Evolutionary conservation across 1,284 basidiomycete genomes (phyloP).

Genomic region (Ustilago tritici): DNA sequence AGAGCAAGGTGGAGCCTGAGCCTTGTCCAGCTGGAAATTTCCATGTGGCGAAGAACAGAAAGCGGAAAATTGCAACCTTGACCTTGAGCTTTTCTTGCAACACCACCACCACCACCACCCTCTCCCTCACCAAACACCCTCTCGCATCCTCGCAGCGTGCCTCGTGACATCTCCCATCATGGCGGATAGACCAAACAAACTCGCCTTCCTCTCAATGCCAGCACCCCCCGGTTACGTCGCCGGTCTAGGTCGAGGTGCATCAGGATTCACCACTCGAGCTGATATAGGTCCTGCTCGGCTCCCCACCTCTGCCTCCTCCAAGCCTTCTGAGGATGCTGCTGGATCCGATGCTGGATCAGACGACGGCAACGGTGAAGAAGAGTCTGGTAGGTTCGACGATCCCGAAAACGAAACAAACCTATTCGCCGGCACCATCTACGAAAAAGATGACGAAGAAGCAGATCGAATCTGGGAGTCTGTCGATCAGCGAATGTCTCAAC

Average conservation of each 20-base stretch:
- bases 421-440: conserved; percentile 94
- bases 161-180: conserved; percentile 19
- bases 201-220: conserved; percentile 64
- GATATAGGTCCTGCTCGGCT: conserved; percentile 98
- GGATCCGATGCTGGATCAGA: conserved; percentile 14
- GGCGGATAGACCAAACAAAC: conserved; percentile 61
- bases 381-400: conserved; percentile 89
- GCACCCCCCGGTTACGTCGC: conserved; percentile 68
- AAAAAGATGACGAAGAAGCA: conserved; percentile 96
- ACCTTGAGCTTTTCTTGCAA: too few relatives aligned
- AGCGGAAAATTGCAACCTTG: not conserved
- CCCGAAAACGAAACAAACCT: conserved; percentile 97
- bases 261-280: conserved; percentile 96
- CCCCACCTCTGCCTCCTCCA: conserved; percentile 73
- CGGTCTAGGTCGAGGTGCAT: conserved; percentile 74
- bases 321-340: conserved; percentile 11
- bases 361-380: conserved; percentile 74
- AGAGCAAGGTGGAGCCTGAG: conserved; percentile 17
- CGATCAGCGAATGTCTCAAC: conserved; percentile 88
- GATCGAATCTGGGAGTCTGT: conserved; percentile 93
- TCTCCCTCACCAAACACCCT: not conserved
- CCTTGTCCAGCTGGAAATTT: not conserved
- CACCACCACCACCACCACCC: conserved; percentile 8
- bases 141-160: not conserved
- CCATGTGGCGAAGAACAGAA: conserved; percentile 21